Conservation (phyloP, 768 basidiomycete species). For the Dioszegia hungarica region DNA sequence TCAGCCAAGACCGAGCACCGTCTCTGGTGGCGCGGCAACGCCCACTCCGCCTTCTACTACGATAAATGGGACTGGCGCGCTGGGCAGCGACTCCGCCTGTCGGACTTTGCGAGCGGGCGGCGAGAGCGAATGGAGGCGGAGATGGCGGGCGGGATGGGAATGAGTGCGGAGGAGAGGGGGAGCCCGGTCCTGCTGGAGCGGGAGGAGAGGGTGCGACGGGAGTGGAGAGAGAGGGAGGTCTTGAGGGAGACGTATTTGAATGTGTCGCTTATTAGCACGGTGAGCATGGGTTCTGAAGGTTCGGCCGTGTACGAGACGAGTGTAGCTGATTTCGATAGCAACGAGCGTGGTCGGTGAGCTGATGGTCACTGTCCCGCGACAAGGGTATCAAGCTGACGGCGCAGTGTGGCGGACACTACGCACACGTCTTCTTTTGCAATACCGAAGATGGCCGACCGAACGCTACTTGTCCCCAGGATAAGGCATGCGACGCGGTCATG, state of each 20-base stretch:
- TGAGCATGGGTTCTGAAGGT: background rate
- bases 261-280: background rate
- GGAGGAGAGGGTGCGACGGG: background rate
- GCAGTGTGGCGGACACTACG: background rate
- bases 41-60: slow-evolving; percentile 4
- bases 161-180: background rate
- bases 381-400: background rate
- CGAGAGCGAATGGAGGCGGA: too few relatives aligned
- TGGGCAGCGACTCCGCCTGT: slow-evolving; percentile 4
- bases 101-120: background rate
- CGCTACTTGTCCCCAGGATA: background rate
- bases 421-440: slow-evolving; percentile 2
- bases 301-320: background rate
- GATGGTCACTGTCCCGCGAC: too few relatives aligned
- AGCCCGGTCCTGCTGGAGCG: background rate
- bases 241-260: slow-evolving; percentile 10
- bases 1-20: background rate
- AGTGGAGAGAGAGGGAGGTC: background rate
- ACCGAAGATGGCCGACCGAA: background rate
- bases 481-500: background rate
- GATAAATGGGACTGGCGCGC: slow-evolving; percentile 10
- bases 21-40: slow-evolving; percentile 2
- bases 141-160: background rate
- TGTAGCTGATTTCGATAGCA: background rate
- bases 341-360: background rate